These are phyloP conservation scores for Mycena venus DNA, from an alignment of 768 basidiomycete genomes.

Conservation along the genomic window DNA sequence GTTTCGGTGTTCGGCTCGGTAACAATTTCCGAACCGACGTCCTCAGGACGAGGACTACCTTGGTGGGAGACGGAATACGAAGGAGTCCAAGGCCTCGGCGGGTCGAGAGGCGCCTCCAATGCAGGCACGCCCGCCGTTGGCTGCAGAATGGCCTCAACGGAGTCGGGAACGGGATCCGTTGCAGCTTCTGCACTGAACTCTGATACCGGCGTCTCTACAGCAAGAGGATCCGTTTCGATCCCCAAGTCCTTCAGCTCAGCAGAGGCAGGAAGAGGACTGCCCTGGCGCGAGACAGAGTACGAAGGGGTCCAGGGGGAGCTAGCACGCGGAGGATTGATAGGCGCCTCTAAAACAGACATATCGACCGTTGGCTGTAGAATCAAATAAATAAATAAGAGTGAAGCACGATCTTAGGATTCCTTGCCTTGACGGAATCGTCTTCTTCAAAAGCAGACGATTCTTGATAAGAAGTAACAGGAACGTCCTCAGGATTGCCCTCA, in stretches of 20 bases:
- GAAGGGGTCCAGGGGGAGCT: slow-evolving; percentile 53
- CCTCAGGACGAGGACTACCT: slow-evolving; percentile 43
- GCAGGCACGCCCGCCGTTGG: neutral
- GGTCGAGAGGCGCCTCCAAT: neutral
- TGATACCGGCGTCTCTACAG: neutral
- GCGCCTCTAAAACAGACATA: slow-evolving; percentile 28
- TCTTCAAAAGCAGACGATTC: neutral
- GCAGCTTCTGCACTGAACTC: neutral
- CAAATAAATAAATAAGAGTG: neutral
- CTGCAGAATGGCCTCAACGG: neutral
- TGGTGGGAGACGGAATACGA: slow-evolving; percentile 59
- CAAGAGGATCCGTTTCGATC: neutral
- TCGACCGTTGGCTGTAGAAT: slow-evolving; percentile 34
- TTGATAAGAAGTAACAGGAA: neutral
- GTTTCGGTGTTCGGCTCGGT: too few species aligned
- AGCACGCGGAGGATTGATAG: slow-evolving; percentile 32
- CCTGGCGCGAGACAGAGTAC: slow-evolving; percentile 58
- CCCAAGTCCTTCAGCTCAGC: slow-evolving; percentile 8
- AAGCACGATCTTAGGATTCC: neutral
- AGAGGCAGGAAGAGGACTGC: slow-evolving; percentile 41
- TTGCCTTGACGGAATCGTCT: slow-evolving; percentile 5
- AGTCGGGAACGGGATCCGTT: neutral
- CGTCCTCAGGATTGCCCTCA: slow-evolving; percentile 3
- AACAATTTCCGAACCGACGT: too few species aligned
- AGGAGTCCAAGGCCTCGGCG: slow-evolving; percentile 50